These are phyloP conservation scores for Hymenoscyphus scutula DNA, from an alignment of 2,329 filamentous ascomycete genomes.

Conservation along the genomic window DNA sequence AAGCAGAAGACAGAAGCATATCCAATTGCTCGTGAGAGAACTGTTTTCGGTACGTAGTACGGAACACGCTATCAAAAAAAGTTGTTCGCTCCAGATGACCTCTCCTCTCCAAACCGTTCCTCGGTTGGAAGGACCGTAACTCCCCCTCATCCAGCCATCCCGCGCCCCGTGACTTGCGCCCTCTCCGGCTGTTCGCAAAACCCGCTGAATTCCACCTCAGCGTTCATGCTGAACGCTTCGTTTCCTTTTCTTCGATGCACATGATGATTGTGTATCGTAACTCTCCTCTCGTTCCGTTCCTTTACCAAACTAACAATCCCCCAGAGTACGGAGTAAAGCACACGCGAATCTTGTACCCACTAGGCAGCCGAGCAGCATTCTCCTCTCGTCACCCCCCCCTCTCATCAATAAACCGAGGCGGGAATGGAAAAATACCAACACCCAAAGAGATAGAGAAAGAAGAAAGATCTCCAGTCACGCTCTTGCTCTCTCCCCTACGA, in stretches of 20 bases:
- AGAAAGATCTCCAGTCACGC: neutral
- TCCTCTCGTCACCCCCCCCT: neutral
- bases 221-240: neutral
- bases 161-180: neutral
- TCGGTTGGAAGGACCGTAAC: neutral
- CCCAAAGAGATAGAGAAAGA: too few relatives aligned
- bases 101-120: neutral
- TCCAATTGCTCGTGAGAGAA: neutral
- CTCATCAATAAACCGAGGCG: neutral
- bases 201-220: neutral
- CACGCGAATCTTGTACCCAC: too few relatives aligned
- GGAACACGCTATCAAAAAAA: neutral
- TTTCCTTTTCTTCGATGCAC: neutral
- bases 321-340: too few relatives aligned
- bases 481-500: neutral
- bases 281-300: neutral
- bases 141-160: too few relatives aligned
- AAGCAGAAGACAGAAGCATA: neutral
- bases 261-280: neutral
- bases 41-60: neutral
- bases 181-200: too few relatives aligned
- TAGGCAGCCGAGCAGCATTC: too few relatives aligned
- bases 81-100: neutral
- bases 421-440: neutral
- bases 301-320: neutral